Percentiles rank a stretch among this genome's conserved stretches.
Conservation (phyloP, 148 eudicot genomes). For the Fallopia convolvulus region DNA sequence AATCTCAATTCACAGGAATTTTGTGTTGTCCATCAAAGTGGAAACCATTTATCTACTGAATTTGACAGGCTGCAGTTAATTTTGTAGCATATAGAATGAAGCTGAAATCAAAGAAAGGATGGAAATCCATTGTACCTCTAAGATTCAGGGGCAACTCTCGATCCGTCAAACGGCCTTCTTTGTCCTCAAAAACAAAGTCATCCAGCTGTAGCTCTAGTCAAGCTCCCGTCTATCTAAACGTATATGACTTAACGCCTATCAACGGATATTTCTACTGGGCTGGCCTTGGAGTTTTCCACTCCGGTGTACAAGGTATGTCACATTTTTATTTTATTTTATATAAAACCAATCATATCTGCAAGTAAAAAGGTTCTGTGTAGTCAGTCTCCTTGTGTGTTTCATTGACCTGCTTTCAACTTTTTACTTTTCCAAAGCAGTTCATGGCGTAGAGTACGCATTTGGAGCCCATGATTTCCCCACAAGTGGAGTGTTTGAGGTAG, state of each 20-base stretch:
- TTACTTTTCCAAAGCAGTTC: conserved; percentile 38
- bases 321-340: not conserved
- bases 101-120: not conserved
- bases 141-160: no score
- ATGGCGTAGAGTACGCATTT: conserved; percentile 80
- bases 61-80: no score
- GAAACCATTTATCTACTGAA: no score
- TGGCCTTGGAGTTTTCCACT: not conserved
- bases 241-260: not conserved
- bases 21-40: no score
- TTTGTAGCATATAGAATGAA: not conserved
- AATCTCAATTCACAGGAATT: no score
- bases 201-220: not conserved
- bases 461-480: conserved; percentile 68
- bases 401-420: not conserved
- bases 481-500: conserved; percentile 83
- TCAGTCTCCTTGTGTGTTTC: not conserved
- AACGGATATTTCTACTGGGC: not conserved
- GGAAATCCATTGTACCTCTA: not conserved
- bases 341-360: no score
- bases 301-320: not conserved
- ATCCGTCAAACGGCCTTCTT: no score
- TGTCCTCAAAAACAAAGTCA: not conserved
- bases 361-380: no score
- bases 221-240: not conserved